These are phyloP conservation scores for Pichia sp. DNA, from an alignment of 1,139 yeast genomes.

Conservation along the genomic window DNA sequence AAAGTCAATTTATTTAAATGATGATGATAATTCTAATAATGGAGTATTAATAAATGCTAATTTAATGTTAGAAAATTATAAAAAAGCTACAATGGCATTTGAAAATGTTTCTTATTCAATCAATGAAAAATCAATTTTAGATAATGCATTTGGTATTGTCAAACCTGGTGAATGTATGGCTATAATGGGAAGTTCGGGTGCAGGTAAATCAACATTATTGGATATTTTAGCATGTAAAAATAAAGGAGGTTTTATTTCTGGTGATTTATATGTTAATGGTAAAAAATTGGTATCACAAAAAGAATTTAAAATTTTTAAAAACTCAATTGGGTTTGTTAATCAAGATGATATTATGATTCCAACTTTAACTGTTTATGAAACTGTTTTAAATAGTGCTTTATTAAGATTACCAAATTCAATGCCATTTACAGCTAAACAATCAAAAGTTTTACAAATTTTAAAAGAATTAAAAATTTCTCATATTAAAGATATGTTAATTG, in stretches of 20 bases:
- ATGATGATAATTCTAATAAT: conserved; percentile 31
- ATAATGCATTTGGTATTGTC: conserved; percentile 64
- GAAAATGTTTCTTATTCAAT: conserved; percentile 63
- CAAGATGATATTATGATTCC: conserved; percentile 91
- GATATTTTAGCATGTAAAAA: conserved; percentile 87
- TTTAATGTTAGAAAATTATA: conserved; percentile 46
- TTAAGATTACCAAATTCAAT: conserved; percentile 76
- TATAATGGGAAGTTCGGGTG: conserved; percentile 98
- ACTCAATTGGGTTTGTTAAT: conserved; percentile 91
- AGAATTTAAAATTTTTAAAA: conserved; percentile 41
- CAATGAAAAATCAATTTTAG: conserved; percentile 49
- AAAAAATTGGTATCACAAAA: conserved; percentile 32
- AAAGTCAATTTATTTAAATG: conserved; percentile 21
- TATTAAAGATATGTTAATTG: conserved; percentile 81
- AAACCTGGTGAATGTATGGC: conserved; percentile 88
- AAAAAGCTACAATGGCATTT: conserved; percentile 76
- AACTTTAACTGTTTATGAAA: conserved; percentile 91
- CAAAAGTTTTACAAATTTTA: conserved; percentile 79
- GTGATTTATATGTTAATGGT: conserved; percentile 73
- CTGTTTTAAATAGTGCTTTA: conserved; percentile 86
- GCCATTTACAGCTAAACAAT: conserved; percentile 64
- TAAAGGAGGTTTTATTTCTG: conserved; percentile 65
- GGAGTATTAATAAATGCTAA: conserved; percentile 24
- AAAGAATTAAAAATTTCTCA: conserved; percentile 76
- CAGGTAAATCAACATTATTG: conserved; percentile 89